phyloP scores from a whole-genome alignment of 163 green algal genomes.

The Volvox carteri region DNA sequence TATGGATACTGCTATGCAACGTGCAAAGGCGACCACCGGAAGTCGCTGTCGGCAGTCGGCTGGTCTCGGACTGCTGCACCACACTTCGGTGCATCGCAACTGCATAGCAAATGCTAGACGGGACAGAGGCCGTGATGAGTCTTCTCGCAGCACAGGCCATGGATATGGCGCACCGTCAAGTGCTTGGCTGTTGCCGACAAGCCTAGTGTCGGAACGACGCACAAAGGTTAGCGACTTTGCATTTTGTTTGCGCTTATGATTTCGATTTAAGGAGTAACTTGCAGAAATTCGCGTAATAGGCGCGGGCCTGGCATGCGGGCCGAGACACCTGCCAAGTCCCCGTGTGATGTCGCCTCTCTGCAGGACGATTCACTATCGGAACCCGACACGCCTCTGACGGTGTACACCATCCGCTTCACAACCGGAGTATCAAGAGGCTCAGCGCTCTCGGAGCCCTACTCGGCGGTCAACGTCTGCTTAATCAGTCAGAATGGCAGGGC shows the following conservation, averaged over 20 bases:
- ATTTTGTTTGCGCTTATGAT: background rate
- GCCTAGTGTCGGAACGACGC: conserved; percentile 24
- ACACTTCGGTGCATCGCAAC: background rate
- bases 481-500: conserved; percentile 63
- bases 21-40: background rate
- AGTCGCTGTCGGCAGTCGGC: background rate
- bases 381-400: conserved; percentile 58
- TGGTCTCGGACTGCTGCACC: background rate
- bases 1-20: background rate
- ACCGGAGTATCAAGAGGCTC: conserved; percentile 68
- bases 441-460: conserved; percentile 69
- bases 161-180: background rate
- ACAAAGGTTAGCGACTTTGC: background rate
- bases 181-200: conserved; percentile 18
- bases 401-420: conserved; percentile 83
- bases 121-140: conserved; percentile 9
- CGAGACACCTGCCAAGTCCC: background rate
- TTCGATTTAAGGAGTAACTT: too few species aligned
- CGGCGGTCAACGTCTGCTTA: conserved; percentile 79
- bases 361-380: background rate
- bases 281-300: too few species aligned
- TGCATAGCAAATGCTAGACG: conserved; percentile 3
- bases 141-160: background rate
- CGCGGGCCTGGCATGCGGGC: too few species aligned
- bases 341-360: background rate